These are phyloP conservation scores for Rhizophora apiculata DNA, from an alignment of 345 rosid species.

Conservation along the genomic window DNA sequence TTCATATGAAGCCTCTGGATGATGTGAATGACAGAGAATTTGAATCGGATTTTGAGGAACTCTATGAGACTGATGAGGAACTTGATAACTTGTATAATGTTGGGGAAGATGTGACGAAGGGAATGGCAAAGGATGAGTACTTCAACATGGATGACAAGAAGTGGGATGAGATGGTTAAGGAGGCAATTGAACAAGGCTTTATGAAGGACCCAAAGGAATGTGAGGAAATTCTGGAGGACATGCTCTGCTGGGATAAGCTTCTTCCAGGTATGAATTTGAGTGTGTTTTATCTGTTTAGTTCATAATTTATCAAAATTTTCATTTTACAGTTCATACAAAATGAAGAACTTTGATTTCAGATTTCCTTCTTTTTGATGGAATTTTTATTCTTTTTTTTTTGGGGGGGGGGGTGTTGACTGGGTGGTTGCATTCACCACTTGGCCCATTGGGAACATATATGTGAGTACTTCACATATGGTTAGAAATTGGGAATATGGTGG, in stretches of 20 bases:
- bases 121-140: slow-evolving; percentile 55
- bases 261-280: slow-evolving; percentile 56
- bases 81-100: slow-evolving; percentile 65
- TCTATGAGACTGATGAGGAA: slow-evolving; percentile 66
- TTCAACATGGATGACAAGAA: slow-evolving; percentile 79
- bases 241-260: slow-evolving; percentile 87
- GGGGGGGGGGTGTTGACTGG: too few species aligned
- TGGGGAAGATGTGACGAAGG: slow-evolving; percentile 44
- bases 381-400: too few species aligned
- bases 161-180: slow-evolving; percentile 80
- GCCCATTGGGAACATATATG: too few species aligned
- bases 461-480: neutral
- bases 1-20: slow-evolving; percentile 43
- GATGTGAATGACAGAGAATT: slow-evolving; percentile 59
- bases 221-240: slow-evolving; percentile 78
- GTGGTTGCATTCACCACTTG: too few species aligned
- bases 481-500: neutral
- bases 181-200: slow-evolving; percentile 54
- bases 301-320: too few species aligned
- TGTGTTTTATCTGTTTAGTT: neutral
- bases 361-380: neutral
- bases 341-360: too few species aligned
- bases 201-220: slow-evolving; percentile 74
- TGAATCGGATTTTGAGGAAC: slow-evolving; percentile 72
- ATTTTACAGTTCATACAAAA: too few species aligned